Evolutionary conservation across 2,329 filamentous ascomycete species (phyloP).

Genomic region (Aureobasidium sp.): DNA sequence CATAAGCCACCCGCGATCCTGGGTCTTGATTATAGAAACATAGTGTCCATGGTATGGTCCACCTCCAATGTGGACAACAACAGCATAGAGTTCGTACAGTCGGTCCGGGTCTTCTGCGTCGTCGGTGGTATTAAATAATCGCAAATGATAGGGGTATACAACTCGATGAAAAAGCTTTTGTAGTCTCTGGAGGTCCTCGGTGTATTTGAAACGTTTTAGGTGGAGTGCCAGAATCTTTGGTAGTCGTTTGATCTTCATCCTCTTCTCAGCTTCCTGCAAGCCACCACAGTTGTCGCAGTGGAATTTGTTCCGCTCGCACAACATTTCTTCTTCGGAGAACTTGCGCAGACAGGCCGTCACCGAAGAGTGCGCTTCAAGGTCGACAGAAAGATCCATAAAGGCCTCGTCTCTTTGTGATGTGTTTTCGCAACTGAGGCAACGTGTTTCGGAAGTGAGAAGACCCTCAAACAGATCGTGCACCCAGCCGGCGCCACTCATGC

Average conservation of each 20-base stretch:
- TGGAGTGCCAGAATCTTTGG: conserved; percentile 88
- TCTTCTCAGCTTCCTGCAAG: conserved; percentile 92
- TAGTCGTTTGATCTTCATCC: conserved; percentile 96
- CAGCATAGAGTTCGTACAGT: conserved; percentile 91
- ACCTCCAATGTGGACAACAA: conserved; percentile 93
- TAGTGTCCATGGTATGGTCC: conserved; percentile 98
- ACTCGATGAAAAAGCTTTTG: conserved; percentile 97
- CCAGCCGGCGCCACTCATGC: conserved; percentile 51
- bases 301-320: conserved; percentile 97
- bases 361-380: conserved; percentile 88
- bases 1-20: conserved; percentile 88
- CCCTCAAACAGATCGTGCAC: conserved; percentile 97
- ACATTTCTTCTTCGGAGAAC: conserved; percentile 96
- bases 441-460: conserved; percentile 87
- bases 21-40: conserved; percentile 93
- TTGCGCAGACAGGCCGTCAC: conserved; percentile 92
- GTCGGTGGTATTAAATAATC: conserved; percentile 94
- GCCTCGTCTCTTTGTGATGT: conserved; percentile 91
- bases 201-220: conserved; percentile 96
- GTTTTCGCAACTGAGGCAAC: conserved; percentile 92
- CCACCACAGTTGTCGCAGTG: conserved; percentile 97
- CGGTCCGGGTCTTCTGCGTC: conserved; percentile 89
- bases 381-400: conserved; percentile 91
- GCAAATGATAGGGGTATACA: conserved; percentile 91
- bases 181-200: conserved; percentile 83